Base-by-base conservation (phyloP, 768 basidiomycete genomes). In the Xanthoconium stramineum region DNA sequence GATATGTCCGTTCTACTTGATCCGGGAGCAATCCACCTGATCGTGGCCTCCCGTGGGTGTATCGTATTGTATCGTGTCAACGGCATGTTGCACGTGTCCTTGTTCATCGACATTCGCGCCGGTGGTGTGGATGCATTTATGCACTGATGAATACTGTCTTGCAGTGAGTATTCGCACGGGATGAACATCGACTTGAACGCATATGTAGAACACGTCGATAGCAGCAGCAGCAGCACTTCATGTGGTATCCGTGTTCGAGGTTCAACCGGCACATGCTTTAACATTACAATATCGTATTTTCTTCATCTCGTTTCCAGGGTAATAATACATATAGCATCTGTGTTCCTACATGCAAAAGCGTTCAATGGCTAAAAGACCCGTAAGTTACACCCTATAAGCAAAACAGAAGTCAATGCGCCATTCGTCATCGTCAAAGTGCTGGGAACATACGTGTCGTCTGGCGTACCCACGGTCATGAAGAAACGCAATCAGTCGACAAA, bases 401-500 rank as follows among this genome's bases (percentile, higher is more conserved):
- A 58, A 56, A 24, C 9, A 36, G 50, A 10, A n/a, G 39, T 57
- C 38, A 48, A 43, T 36, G 10, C 37, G 49, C 15, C 46, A 37
- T 50, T 33, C 17, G 24, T 15, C 30, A 17, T 20, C 36, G 32
- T 35, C 24, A 46, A 56, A 46, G 29, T 19, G 9, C 50, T 56
- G 43, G 54, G 38, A 61, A 79, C 83, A 69, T 72, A 85, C 84
- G 81, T 80, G 67, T 85, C 84, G 72, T 86, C 84, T 86, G 15
- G 37, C 8, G 20, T 49, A 36, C 40, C 35, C 43, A 47, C 19
- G 29, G 46, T 11, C 37, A 47, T 30, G 50, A 14, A 45, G 38
- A 55, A 24, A 52, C n/a, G 17, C 37, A 42, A 52, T 73, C 51
- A 69, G 60, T 47, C 47, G 52, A 50, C 15, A 52, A 30, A 19